These are phyloP conservation scores for Diversispora eburnea DNA, from an alignment of 192 early-diverging fungal species.

Conservation along the genomic window DNA sequence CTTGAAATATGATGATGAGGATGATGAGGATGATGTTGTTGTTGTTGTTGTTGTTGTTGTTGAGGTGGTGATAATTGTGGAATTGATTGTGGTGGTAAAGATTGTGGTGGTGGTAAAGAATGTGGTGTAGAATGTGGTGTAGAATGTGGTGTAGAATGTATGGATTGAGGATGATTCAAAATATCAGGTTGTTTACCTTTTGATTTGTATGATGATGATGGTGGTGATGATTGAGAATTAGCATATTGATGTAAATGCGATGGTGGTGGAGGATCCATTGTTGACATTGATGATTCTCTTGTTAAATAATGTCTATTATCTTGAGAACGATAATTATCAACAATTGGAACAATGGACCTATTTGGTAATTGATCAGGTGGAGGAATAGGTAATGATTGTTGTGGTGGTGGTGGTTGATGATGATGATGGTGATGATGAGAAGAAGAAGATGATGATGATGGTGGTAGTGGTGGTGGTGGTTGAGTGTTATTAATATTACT, in stretches of 20 bases:
- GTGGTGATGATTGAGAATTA: too few species aligned
- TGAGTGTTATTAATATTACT: not conserved
- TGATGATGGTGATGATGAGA: not conserved
- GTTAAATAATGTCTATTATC: too few species aligned
- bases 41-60: slow-evolving; percentile 17
- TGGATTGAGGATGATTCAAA: too few species aligned
- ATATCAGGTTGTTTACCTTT: too few species aligned
- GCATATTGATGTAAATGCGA: too few species aligned
- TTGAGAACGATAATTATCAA: too few species aligned
- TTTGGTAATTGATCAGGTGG: not conserved
- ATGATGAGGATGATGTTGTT: not conserved
- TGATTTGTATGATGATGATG: too few species aligned
- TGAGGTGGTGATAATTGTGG: not conserved
- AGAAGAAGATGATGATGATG: not conserved
- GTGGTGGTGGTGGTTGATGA: not conserved
- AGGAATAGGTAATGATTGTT: not conserved
- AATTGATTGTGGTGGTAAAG: not conserved
- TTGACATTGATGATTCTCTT: too few species aligned
- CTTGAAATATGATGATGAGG: not conserved
- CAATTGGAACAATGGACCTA: not conserved
- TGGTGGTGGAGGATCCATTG: too few species aligned
- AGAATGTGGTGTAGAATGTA: too few species aligned
- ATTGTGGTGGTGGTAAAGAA: not conserved
- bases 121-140: too few species aligned
- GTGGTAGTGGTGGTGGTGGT: not conserved